phyloP scores from a whole-genome alignment of 768 basidiomycete species.

The Paxillus ammoniavirescens region DNA sequence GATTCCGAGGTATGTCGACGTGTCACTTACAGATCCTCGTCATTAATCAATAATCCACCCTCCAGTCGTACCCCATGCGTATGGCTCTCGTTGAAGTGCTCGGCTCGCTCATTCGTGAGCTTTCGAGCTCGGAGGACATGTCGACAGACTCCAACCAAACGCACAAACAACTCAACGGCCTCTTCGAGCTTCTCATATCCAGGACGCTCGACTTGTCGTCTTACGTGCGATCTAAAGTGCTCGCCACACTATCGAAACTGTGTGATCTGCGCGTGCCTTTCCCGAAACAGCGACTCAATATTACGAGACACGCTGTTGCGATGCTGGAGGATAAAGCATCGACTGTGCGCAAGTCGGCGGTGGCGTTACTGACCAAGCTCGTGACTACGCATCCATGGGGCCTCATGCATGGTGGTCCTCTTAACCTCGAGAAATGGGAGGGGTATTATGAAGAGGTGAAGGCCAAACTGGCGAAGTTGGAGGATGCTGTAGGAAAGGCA shows the following conservation, averaged over 20 bases:
- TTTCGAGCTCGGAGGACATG: slow-evolving; percentile 54
- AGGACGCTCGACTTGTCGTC: slow-evolving; percentile 86
- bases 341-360: slow-evolving; percentile 82
- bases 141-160: slow-evolving; percentile 43
- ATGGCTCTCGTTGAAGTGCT: slow-evolving; percentile 92
- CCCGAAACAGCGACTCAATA: slow-evolving; percentile 77
- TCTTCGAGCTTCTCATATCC: slow-evolving; percentile 83
- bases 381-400: slow-evolving; percentile 89
- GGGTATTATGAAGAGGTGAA: slow-evolving; percentile 61
- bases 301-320: slow-evolving; percentile 73
- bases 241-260: slow-evolving; percentile 71
- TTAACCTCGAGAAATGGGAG: slow-evolving; percentile 74
- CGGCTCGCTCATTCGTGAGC: slow-evolving; percentile 79
- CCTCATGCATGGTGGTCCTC: slow-evolving; percentile 74
- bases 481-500: slow-evolving; percentile 63
- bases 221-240: slow-evolving; percentile 89
- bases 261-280: slow-evolving; percentile 79
- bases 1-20: slow-evolving; percentile 78
- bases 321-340: slow-evolving; percentile 90
- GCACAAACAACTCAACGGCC: slow-evolving; percentile 72
- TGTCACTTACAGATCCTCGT: neutral
- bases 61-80: slow-evolving; percentile 92
- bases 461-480: slow-evolving; percentile 67
- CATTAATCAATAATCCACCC: neutral
- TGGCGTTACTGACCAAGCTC: slow-evolving; percentile 70